Conservation (phyloP, 169 alveolate species). For the Eimeria maxima region DNA sequence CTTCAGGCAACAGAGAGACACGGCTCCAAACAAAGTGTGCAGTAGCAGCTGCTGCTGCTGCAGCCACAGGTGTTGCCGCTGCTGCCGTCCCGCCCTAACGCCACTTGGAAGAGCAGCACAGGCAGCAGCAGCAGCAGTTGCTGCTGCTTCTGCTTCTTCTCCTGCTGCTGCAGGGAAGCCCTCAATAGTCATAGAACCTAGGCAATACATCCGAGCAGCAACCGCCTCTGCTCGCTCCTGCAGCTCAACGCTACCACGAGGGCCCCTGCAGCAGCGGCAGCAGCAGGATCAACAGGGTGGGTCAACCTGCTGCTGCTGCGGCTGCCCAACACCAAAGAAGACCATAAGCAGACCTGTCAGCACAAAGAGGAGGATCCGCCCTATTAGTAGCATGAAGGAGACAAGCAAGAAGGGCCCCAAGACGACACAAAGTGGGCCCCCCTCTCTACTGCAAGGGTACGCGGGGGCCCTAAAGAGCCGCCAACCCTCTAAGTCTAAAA, state of each 20-base stretch:
- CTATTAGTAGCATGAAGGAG: background rate
- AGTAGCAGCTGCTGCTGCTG: constrained; percentile 5
- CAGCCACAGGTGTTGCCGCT: constrained; percentile 29
- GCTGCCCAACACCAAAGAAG: no score
- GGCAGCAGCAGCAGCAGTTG: constrained; percentile 9
- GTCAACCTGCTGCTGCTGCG: constrained; percentile 21
- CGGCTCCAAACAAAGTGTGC: background rate
- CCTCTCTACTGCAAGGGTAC: constrained; percentile 12
- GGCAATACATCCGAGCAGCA: constrained; percentile 16
- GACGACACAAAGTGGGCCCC: background rate
- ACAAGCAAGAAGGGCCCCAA: background rate
- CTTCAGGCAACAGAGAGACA: background rate
- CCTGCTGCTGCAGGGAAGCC: background rate
- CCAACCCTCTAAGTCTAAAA: background rate
- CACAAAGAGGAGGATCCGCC: background rate
- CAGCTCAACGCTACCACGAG: constrained; percentile 13
- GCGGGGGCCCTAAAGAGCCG: background rate
- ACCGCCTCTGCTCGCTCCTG: constrained; percentile 38
- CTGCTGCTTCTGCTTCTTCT: background rate
- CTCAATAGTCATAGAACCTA: background rate
- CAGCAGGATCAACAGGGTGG: background rate
- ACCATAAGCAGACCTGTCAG: background rate
- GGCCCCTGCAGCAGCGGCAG: constrained; percentile 32
- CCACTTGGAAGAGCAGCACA: background rate
- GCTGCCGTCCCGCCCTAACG: background rate